phyloP scores from a whole-genome alignment of 2,329 filamentous ascomycete genomes.

The Venturia aucupariae region DNA sequence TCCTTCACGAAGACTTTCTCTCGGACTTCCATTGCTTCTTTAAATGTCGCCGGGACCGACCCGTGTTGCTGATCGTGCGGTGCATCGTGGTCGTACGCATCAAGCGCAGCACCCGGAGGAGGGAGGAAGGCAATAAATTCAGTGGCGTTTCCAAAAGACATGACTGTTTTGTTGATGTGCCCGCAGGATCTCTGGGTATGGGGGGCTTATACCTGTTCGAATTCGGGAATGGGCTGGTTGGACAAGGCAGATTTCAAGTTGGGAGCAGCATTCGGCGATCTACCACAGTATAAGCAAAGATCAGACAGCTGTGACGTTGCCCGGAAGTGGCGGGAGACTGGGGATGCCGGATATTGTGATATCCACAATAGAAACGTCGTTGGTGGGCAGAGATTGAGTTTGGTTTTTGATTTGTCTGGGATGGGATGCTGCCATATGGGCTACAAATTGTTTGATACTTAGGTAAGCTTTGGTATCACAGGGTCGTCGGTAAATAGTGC shows the following conservation, averaged over 20 bases:
- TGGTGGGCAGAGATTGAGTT: background rate
- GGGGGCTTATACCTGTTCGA: background rate
- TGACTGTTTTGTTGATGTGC: background rate
- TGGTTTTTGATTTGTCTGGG: background rate
- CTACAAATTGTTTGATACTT: too few species aligned
- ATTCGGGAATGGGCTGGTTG: background rate
- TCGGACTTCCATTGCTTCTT: constrained; percentile 49
- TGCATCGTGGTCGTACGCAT: constrained; percentile 28
- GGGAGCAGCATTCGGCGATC: background rate
- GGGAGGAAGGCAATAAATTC: constrained; percentile 31
- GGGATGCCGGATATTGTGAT: background rate
- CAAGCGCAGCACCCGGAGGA: constrained; percentile 27
- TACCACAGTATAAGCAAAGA: background rate
- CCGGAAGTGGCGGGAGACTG: background rate
- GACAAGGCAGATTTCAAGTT: background rate
- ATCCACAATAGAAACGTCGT: background rate
- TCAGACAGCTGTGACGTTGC: background rate
- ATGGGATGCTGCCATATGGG: background rate
- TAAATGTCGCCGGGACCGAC: constrained; percentile 36
- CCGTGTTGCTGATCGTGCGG: constrained; percentile 26
- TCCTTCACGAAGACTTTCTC: constrained; percentile 49
- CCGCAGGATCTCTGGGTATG: background rate
- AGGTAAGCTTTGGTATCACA: background rate
- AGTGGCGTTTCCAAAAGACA: constrained; percentile 19
- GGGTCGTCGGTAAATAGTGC: background rate